These are phyloP conservation scores for Cyberlindnera americana DNA, from an alignment of 805 yeast species.

Conservation along the genomic window DNA sequence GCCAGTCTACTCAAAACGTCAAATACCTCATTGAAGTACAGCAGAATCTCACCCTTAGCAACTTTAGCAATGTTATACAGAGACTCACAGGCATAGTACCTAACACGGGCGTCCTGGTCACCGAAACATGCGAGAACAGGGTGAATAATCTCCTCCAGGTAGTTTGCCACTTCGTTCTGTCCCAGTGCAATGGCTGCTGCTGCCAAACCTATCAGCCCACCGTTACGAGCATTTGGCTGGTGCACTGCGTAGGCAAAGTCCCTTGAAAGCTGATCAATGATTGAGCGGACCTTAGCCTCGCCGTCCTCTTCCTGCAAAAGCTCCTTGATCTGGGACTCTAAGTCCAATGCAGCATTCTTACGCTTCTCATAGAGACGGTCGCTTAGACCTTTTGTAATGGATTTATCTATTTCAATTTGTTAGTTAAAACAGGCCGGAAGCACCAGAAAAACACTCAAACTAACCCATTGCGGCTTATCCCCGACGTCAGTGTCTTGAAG, in stretches of 20 bases:
- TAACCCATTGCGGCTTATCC: constrained; percentile 3
- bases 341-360: constrained; percentile 70
- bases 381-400: constrained; percentile 61
- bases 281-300: constrained; percentile 51
- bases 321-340: constrained; percentile 74
- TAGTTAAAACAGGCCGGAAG: no score
- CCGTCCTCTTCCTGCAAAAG: constrained; percentile 60
- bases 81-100: constrained; percentile 96
- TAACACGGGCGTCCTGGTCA: constrained; percentile 94
- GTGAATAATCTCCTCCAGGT: constrained; percentile 80
- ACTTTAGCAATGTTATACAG: constrained; percentile 94
- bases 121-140: constrained; percentile 95
- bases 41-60: constrained; percentile 89
- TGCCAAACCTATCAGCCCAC: constrained; percentile 93
- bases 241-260: constrained; percentile 81
- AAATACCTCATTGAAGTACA: constrained; percentile 91
- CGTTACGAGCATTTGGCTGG: constrained; percentile 86
- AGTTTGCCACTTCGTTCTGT: constrained; percentile 72
- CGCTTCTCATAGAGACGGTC: constrained; percentile 77
- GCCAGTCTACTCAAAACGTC: constrained; percentile 88
- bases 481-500: no score
- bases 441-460: neutral
- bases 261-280: constrained; percentile 70
- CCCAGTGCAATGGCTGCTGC: constrained; percentile 95
- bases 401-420: constrained; percentile 46